These are phyloP conservation scores for Phytophthora ramorum DNA, from an alignment of 352 stramenopile genomes.

Conservation along the genomic window DNA sequence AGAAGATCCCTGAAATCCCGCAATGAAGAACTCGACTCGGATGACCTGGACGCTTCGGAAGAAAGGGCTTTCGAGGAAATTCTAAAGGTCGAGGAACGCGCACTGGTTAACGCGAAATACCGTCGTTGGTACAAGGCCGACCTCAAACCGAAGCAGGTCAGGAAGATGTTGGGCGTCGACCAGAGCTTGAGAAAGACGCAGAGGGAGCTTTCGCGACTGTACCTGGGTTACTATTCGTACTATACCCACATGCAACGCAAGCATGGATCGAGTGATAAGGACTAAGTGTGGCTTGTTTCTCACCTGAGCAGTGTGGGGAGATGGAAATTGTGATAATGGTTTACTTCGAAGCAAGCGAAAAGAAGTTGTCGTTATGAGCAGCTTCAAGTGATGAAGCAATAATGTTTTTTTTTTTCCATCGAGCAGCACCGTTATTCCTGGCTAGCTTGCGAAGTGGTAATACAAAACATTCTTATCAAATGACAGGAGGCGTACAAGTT, in stretches of 20 bases:
- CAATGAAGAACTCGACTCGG: background rate
- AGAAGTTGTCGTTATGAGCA: too few species aligned
- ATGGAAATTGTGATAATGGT: too few species aligned
- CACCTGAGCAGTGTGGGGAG: too few species aligned
- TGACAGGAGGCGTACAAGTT: too few species aligned
- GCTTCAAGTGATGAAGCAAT: too few species aligned
- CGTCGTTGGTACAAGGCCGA: constrained; percentile 13
- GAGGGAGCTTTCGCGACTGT: constrained; percentile 15
- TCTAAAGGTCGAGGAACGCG: background rate
- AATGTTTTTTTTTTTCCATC: too few species aligned
- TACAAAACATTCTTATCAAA: too few species aligned
- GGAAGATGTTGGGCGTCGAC: constrained; percentile 1
- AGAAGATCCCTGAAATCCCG: constrained; percentile 5
- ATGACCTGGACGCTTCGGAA: constrained; percentile 1
- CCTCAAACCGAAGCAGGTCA: constrained; percentile 6
- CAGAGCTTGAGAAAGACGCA: background rate
- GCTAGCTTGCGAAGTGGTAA: too few species aligned
- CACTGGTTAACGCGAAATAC: constrained; percentile 1
- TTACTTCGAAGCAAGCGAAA: too few species aligned
- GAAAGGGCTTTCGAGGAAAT: background rate
- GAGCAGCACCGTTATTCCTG: too few species aligned
- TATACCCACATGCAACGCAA: constrained; percentile 4
- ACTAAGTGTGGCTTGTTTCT: background rate
- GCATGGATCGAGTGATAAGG: background rate
- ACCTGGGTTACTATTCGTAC: constrained; percentile 26